Percentiles rank a stretch among this genome's conserved stretches.
Conservation (phyloP, 2,329 filamentous ascomycete genomes). For the Aureobasidium sp. region DNA sequence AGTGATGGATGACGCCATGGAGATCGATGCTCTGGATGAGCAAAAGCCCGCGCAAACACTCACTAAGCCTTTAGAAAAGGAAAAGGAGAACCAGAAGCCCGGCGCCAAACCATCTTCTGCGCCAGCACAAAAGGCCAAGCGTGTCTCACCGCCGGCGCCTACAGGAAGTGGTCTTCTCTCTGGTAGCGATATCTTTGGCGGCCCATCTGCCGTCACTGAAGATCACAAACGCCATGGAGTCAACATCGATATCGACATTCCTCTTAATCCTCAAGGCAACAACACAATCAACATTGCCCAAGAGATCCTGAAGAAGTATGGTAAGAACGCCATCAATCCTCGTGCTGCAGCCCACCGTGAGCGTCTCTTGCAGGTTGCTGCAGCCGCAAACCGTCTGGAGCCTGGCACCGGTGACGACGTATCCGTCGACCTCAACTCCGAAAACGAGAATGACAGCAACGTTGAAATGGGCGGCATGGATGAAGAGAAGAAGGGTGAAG, state of each 20-base stretch:
- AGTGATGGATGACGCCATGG: conserved; percentile 28
- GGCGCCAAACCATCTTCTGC: conserved; percentile 1
- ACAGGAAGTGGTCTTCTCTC: conserved; percentile 58
- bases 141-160: conserved; percentile 48
- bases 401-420: conserved; percentile 58
- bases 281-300: conserved; percentile 94
- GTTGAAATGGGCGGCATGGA: conserved; percentile 73
- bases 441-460: conserved; percentile 63
- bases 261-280: conserved; percentile 73
- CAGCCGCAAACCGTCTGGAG: conserved; percentile 78
- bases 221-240: conserved; percentile 45
- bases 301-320: conserved; percentile 87
- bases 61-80: conserved; percentile 13
- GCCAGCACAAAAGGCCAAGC: conserved; percentile 34
- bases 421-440: conserved; percentile 61
- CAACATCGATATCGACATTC: conserved; percentile 80
- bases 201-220: conserved; percentile 41
- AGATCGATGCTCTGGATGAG: conserved; percentile 23
- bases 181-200: conserved; percentile 54
- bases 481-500: conserved; percentile 55
- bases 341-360: conserved; percentile 83
- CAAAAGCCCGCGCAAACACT: neutral
- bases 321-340: conserved; percentile 88
- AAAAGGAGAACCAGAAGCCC: conserved; percentile 6
- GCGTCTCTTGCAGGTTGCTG: conserved; percentile 78